A percentile compares a stretch with the other conserved stretches of the same genome.
Conservation (phyloP, 1,139 yeast genomes). For the Protomyces pachydermus region DNA sequence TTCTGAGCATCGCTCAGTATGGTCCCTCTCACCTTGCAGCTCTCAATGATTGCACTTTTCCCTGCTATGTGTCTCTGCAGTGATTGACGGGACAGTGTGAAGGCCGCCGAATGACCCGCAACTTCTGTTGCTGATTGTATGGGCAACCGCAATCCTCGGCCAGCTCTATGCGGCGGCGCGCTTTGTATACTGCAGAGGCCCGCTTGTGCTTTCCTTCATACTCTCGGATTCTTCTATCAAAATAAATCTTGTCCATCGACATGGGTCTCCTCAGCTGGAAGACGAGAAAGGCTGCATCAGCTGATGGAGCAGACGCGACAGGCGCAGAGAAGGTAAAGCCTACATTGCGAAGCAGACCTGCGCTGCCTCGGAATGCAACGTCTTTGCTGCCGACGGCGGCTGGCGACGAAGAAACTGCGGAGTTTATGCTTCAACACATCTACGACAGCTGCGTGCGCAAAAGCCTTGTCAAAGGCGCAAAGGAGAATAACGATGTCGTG, state of each 20-base stretch:
- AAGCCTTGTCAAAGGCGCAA: background rate
- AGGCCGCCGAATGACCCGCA: background rate
- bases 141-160: background rate
- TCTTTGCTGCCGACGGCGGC: background rate
- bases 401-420: background rate
- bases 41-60: no score
- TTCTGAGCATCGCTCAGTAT: no score
- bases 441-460: conserved; percentile 4
- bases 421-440: background rate
- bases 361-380: background rate
- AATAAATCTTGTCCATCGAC: background rate
- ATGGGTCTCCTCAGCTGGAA: background rate
- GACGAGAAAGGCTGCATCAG: background rate
- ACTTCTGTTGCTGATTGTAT: background rate
- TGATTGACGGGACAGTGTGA: no score
- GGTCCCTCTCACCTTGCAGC: no score
- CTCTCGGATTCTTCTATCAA: no score
- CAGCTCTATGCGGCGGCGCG: background rate
- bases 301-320: background rate
- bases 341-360: conserved; percentile 1
- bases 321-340: background rate
- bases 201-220: no score
- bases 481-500: background rate
- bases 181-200: background rate
- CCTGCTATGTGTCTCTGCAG: no score